Base-by-base conservation (phyloP, 2,329 filamentous ascomycete genomes). In the Xylariaceae sp. region DNA sequence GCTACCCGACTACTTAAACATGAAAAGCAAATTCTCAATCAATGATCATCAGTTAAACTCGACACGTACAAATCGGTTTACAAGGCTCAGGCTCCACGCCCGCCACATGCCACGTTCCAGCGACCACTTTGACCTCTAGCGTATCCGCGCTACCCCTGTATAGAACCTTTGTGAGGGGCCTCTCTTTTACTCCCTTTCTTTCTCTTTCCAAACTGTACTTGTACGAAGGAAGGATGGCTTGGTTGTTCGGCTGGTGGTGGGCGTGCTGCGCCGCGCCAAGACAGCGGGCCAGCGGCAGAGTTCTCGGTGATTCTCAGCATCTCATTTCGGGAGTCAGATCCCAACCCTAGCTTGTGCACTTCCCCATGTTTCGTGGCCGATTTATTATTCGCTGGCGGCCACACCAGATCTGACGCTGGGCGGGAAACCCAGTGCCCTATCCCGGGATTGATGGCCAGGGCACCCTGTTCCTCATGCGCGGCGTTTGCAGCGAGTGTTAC, bases 321-420 rank as follows among this genome's bases (percentile, higher is more conserved):
- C 55, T 57, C 55, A 61, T 61, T 61, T 61, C 59, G 59, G 57
- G 50, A 56, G 49, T 46, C 51, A 58, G 55, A 58, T 58, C 52
- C 51, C 44, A 51, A 27, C 36, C 48, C 47, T 57, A 53, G 50
- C 33, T 18, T 23, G 9, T n/a, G 27, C n/a, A 15, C 39, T 57
- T 53, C 58, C 53, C 56, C 58, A 61, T 61, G 56, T 57, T 57
- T 61, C 30, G 43, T 58, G 44, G 48, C 36, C 40, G 53, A 59
- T 53, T 59, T 57, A 32, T 52, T 50, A 61, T 61, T 59, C 53
- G 58, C 43, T 41, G 18, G 47, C 53, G 43, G 40, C 50, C 58
- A 48, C 52, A 50, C 52, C 48, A 55, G 55, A 58, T 52, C 57
- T 57, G 55, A 60, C 55, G 51, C 55, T 43, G 51, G 35, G 35